These are phyloP conservation scores for Sporothrix protearum DNA, from an alignment of 2,329 filamentous ascomycete genomes.

Conservation along the genomic window DNA sequence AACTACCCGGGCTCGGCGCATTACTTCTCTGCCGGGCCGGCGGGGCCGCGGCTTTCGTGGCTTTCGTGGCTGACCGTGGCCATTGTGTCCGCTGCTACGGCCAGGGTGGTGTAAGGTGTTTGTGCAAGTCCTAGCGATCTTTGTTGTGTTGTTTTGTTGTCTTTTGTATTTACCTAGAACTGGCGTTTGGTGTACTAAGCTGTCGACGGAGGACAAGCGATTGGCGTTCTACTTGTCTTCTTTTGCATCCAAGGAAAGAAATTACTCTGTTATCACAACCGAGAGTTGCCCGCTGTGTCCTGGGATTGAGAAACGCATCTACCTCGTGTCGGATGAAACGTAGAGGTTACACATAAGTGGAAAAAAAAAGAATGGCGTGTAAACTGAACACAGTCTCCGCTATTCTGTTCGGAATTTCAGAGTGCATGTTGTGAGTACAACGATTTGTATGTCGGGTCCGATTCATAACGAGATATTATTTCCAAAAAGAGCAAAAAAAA, in stretches of 20 bases:
- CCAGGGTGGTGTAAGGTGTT: constrained; percentile 1
- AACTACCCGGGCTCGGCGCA: constrained; percentile 61
- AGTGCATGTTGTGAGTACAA: too few species aligned
- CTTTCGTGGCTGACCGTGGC: constrained; percentile 9
- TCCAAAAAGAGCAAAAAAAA: neutral
- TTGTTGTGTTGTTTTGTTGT: neutral
- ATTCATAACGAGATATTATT: too few species aligned
- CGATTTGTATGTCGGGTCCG: too few species aligned
- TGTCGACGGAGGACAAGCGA: neutral
- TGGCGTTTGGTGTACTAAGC: constrained; percentile 2
- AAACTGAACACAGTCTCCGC: too few species aligned
- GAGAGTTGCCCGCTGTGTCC: neutral
- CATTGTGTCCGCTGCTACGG: constrained; percentile 1
- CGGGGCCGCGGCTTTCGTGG: constrained; percentile 17
- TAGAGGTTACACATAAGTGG: too few species aligned
- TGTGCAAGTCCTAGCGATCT: neutral
- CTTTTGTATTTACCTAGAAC: neutral
- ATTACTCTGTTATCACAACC: neutral
- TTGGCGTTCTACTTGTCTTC: neutral
- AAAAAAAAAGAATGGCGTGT: too few species aligned
- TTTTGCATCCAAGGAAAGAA: neutral
- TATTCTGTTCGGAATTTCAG: too few species aligned
- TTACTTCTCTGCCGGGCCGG: constrained; percentile 39
- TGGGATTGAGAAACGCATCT: neutral
- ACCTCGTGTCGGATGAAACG: too few species aligned